Base-by-base conservation (phyloP, 2,329 filamentous ascomycete species). In the Aspergillus costaricaensis region DNA sequence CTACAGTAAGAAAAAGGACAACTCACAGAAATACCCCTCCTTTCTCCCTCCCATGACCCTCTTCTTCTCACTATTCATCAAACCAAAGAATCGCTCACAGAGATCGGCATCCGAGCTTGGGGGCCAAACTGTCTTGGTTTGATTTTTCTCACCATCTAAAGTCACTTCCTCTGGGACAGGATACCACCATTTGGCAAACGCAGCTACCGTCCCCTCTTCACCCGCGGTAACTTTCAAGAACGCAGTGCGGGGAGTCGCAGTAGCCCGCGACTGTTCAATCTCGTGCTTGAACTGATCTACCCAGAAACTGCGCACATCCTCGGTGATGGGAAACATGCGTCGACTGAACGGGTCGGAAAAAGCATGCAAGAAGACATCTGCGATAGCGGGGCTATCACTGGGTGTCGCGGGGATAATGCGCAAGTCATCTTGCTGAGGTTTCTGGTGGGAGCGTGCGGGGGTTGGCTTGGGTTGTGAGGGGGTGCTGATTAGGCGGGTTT, bases 1-100 rank as follows among this genome's bases (percentile, higher is more conserved):
- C 25, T 27, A 27, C 25, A 39, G 21, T 14, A 17, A n/a, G 15
- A 5, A 2, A 7, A 25, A 5, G 15, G n/a, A 14, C 2, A 32
- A 48, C 59, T n/a, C 25, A 62, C 62, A 62, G n/a, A 55, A 64
- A 53, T 58, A 55, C 10, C 32, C 27, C 25, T 60, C 12, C 2
- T 36, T 36, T 3, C 32, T 44, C 6, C 50, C 59, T 14, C 55
- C 59, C 23, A 62, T 59, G 0, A 52, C 50, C n/a, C 5, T 23
- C 23, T 43, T 36, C 10, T 41, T 17, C 30, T 62, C 62, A 10
- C 38, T 5, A 0, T 57, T 30, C 2, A 60, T 47, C 1, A 12
- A 38, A 2, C 4, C 6, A 27, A 64, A 64, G 44, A 62, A 64
- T 0, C 15, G n/a, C 3, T 51, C 51, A 27, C 62, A 64, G 5